These are phyloP conservation scores for Priceomyces castillae DNA, from an alignment of 805 yeast genomes.

Conservation along the genomic window DNA sequence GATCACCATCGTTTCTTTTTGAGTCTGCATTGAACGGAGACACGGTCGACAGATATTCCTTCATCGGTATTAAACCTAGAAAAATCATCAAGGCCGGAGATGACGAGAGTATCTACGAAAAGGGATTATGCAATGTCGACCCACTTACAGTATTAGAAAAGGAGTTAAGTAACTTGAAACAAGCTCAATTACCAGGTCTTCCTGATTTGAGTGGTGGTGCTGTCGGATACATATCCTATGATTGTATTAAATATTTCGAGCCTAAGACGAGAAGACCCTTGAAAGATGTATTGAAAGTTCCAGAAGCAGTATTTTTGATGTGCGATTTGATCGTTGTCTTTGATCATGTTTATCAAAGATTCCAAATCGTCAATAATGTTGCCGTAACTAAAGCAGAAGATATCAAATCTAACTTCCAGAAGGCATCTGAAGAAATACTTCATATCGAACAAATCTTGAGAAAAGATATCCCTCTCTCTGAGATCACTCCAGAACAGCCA, in stretches of 20 bases:
- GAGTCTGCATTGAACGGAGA: conserved; percentile 92
- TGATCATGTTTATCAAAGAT: conserved; percentile 91
- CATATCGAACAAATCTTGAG: conserved; percentile 49
- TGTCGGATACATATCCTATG: conserved; percentile 92
- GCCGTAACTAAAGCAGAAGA: conserved; percentile 33
- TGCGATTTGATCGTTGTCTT: conserved; percentile 87
- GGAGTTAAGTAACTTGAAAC: conserved; percentile 63
- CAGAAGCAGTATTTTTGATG: conserved; percentile 90
- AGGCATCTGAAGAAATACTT: conserved; percentile 59
- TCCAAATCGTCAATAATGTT: conserved; percentile 85
- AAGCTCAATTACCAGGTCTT: conserved; percentile 78
- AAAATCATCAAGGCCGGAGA: conserved; percentile 84
- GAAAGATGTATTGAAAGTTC: conserved; percentile 77
- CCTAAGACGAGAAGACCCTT: conserved; percentile 78
- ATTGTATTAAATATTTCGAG: conserved; percentile 94
- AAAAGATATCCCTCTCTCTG: conserved; percentile 40
- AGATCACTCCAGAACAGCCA: conserved; percentile 68
- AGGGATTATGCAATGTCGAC: conserved; percentile 55
- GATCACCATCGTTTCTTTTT: conserved; percentile 72
- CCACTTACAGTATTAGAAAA: conserved; percentile 74
- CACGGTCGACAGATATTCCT: conserved; percentile 84
- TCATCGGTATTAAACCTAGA: conserved; percentile 83
- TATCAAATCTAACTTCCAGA: conserved; percentile 46
- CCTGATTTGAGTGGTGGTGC: conserved; percentile 94
- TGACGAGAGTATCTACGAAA: conserved; percentile 29